These are phyloP conservation scores for Strobilomyces echinocephalus DNA, from an alignment of 768 basidiomycete genomes.

Conservation along the genomic window DNA sequence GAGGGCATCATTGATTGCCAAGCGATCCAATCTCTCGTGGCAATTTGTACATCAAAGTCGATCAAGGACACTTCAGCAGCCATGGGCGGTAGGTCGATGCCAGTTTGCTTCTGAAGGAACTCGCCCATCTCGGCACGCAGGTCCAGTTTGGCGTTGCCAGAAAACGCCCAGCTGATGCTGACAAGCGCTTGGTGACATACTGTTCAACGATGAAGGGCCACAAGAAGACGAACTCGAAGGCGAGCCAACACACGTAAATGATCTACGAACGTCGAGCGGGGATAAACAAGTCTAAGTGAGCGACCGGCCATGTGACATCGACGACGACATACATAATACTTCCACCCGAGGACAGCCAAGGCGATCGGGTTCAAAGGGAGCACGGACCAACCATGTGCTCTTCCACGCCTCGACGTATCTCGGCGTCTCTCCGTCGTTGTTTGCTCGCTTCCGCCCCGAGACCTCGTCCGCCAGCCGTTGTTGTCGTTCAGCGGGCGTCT, in stretches of 20 bases:
- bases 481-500: slow-evolving; percentile 90
- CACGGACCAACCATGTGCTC: slow-evolving; percentile 62
- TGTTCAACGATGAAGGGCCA: slow-evolving; percentile 77
- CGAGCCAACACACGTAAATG: slow-evolving; percentile 69
- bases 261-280: slow-evolving; percentile 34
- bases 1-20: slow-evolving; percentile 93
- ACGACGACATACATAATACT: slow-evolving; percentile 55
- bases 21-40: slow-evolving; percentile 79
- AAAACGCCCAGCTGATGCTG: slow-evolving; percentile 96
- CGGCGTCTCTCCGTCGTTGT: slow-evolving; percentile 60
- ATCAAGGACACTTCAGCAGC: slow-evolving; percentile 77
- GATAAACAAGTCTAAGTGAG: neutral
- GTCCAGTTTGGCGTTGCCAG: slow-evolving; percentile 92
- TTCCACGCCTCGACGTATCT: slow-evolving; percentile 67
- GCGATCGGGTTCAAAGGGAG: slow-evolving; percentile 61
- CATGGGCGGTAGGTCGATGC: slow-evolving; percentile 82
- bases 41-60: slow-evolving; percentile 90
- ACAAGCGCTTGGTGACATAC: slow-evolving; percentile 88
- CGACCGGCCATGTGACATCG: no score
- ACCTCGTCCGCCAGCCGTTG: slow-evolving; percentile 93
- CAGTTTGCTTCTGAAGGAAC: slow-evolving; percentile 78
- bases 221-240: slow-evolving; percentile 58
- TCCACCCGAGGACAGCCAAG: slow-evolving; percentile 60
- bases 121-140: slow-evolving; percentile 86
- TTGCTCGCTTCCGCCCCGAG: slow-evolving; percentile 76